A percentile compares a stretch with the other conserved stretches of the same genome.
Conservation (phyloP, 2,329 filamentous ascomycete genomes). For the Plenodomus biglobosus region DNA sequence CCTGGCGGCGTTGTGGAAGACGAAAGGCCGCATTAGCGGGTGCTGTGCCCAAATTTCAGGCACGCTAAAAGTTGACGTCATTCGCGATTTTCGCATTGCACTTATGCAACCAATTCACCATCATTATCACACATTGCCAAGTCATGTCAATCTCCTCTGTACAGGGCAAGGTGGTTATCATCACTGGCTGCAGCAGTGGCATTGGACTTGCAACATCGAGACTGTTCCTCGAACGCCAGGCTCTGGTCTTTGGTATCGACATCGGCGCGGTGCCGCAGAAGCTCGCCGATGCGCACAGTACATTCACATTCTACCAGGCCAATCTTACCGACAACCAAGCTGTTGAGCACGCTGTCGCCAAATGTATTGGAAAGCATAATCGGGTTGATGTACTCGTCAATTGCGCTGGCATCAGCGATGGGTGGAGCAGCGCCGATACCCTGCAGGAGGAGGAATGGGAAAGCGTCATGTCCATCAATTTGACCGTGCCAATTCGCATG, state of each 20-base stretch:
- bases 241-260: conserved; percentile 35
- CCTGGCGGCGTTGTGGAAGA: too few relatives aligned
- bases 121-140: not conserved
- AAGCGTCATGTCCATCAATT: conserved; percentile 46
- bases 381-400: conserved; percentile 50
- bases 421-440: conserved; percentile 45
- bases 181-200: conserved; percentile 36
- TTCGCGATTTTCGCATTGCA: conserved; percentile 8
- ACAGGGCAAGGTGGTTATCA: conserved; percentile 29
- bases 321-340: conserved; percentile 24
- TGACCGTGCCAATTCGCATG: conserved; percentile 50
- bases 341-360: conserved; percentile 24
- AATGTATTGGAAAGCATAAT: conserved; percentile 25
- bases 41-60: not conserved
- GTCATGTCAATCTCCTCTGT: conserved; percentile 23
- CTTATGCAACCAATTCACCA: not conserved
- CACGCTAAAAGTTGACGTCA: conserved; percentile 16
- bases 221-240: conserved; percentile 27
- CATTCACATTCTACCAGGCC: conserved; percentile 30
- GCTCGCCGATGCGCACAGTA: conserved; percentile 14
- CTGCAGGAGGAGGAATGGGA: conserved; percentile 47
- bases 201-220: conserved; percentile 34
- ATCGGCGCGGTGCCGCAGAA: conserved; percentile 21
- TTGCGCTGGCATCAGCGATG: conserved; percentile 50
- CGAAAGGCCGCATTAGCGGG: too few relatives aligned